Evolutionary conservation across 78 protist species (phyloP), one percentile per base, ranked within the genome.

Genomic region (Mastigamoeba balamuthi): DNA sequence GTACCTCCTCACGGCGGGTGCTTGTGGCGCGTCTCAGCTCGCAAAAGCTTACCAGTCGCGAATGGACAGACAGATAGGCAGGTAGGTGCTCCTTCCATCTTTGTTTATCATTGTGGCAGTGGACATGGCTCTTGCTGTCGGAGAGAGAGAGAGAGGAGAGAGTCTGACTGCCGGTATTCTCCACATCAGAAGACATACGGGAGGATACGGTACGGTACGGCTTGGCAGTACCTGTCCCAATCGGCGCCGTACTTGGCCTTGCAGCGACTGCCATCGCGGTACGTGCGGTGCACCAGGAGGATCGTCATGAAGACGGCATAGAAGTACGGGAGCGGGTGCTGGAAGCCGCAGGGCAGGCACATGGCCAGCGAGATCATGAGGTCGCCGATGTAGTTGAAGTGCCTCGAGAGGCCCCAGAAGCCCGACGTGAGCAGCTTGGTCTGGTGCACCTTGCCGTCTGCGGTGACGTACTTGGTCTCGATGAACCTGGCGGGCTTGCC

Each of bases 391-490:
- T 93, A 93, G 80, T 93, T 92, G 69, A 91, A 71, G 77, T 93
- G 88, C 9, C 95, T 75, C 35, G 95, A 88, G 30, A 76, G 6
- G 17, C 95, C 97, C 97, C 97, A 93, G 85, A 80, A 92, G 44
- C 96, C 94, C 9, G 77, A 68, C 37, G 58, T 38, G 66, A 76
- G 52, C 37, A 76, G 77, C 5, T 35, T 4, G 35, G 28, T 43
- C 10, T 69, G 6, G 40, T 75, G 71, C 7, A 9, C 27, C 6
- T 3, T 8, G 4, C 80, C 80, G n/a, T 76, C 77, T 5, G 77
- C n/a, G 48, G 79, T 70, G 28, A 4, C 8, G 75, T 70, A 76
- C 4, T 52, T 23, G 37, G 80, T 27, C 58, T 5, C 6, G 6
- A 76, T 68, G 72, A 33, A 35, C 36, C 38, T 67, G 80, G 80